Conservation (phyloP, 2,329 filamentous ascomycete genomes). For the Sporothrix euskadiensis region DNA sequence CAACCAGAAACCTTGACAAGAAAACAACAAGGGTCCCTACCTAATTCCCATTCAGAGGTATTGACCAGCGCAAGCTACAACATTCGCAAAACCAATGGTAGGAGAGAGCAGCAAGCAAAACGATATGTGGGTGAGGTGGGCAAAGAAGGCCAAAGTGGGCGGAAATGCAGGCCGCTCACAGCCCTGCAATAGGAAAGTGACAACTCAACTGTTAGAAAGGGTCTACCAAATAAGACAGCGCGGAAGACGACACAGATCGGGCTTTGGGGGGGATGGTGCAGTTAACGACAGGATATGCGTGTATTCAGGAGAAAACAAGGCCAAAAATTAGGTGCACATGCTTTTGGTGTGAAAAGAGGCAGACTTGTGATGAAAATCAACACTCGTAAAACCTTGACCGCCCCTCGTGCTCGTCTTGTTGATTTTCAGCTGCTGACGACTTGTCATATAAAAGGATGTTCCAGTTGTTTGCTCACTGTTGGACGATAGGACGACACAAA, state of each 20-base stretch:
- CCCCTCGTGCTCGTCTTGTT: not conserved
- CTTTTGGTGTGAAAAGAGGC: not conserved
- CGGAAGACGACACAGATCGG: not conserved
- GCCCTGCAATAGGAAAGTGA: not conserved
- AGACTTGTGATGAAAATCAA: not conserved
- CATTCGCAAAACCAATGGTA: slow-evolving; percentile 12
- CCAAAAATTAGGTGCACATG: not conserved
- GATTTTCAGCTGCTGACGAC: slow-evolving; percentile 8
- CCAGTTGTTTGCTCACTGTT: not conserved
- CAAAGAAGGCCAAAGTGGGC: not conserved
- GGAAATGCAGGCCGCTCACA: not conserved
- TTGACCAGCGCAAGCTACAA: not conserved
- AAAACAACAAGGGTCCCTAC: slow-evolving; percentile 1
- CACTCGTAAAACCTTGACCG: not conserved
- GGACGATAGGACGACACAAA: not conserved
- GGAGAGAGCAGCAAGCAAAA: not conserved
- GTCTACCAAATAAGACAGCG: not conserved
- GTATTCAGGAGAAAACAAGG: not conserved
- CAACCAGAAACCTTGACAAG: not conserved
- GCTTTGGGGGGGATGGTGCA: not conserved
- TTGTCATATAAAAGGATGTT: not conserved
- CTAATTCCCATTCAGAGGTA: not conserved
- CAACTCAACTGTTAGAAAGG: not conserved
- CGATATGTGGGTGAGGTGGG: not conserved
- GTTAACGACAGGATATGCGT: no score